Base-by-base conservation (phyloP, 805 yeast genomes). In the Starmerella tilneyi region DNA sequence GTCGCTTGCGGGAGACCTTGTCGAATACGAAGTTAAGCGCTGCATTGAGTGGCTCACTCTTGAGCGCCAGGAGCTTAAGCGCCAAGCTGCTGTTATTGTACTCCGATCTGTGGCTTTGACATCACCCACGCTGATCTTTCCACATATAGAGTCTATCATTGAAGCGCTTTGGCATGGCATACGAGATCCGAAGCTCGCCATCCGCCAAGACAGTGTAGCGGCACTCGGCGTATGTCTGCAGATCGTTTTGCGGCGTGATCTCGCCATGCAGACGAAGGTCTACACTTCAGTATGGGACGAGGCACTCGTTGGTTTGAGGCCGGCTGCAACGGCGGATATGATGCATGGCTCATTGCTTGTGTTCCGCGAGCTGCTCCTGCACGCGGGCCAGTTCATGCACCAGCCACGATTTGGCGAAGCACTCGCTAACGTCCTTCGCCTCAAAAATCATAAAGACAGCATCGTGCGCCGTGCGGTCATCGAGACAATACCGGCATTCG, bases 1-100 rank as follows among this genome's bases (percentile, higher is more conserved):
- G n/a, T 78, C 94, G 1, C 64, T 86, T 44, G 84, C 95, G 0
- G 86, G 94, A 0, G 96, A 86, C 41, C 81, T 89, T 61, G 96
- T 92, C 22, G 96, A 89, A 50, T 82, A 77, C 56, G 96, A 89
- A 61, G 92, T 92, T 8, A 84, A 81, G 58, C 72, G 83, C 40
- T 84, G 95, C 31, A 71, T 89, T 41, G 98, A 92, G 62, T 81
- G 96, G 89, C 72, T 89, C 20, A 83, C 84, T 27, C 72, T 81
- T n/a, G 94, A 86, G 51, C 79, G 84, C 52, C 85, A 81, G 56
- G 95, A 85, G 55, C 74, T 75, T 36, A 53, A 59, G 27, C 75
- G 94, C 56, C 76, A 92, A 51, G 96, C 89, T 59, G 96, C 96
- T 0, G 94, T 96, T 1, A 68, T 89, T 43, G 78, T 85, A 33